These are phyloP conservation scores for Aspergillus melleus DNA, from an alignment of 2,329 filamentous ascomycete genomes.

Conservation along the genomic window DNA sequence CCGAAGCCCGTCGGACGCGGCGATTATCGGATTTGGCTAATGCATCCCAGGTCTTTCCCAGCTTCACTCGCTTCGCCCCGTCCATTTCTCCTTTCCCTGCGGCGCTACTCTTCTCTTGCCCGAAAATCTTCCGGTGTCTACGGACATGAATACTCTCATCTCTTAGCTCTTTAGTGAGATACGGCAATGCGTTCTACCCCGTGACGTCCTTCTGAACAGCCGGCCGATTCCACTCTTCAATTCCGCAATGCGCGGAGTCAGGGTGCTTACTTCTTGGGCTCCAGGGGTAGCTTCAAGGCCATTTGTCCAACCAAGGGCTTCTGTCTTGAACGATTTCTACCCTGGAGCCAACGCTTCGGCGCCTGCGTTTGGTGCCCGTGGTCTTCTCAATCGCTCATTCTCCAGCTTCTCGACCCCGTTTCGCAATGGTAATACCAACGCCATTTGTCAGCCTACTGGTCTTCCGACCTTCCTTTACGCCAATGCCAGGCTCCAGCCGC, in stretches of 20 bases:
- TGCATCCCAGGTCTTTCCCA: background rate
- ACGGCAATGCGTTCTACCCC: conserved; percentile 31
- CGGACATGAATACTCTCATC: conserved; percentile 20
- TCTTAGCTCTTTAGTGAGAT: conserved; percentile 24
- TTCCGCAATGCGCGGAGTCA: conserved; percentile 44
- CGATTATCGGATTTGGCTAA: conserved; percentile 14
- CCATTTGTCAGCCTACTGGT: conserved; percentile 16
- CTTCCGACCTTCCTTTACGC: conserved; percentile 16
- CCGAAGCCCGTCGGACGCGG: conserved; percentile 8
- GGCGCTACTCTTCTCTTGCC: background rate
- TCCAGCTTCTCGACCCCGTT: conserved; percentile 24
- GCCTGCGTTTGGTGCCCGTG: conserved; percentile 5
- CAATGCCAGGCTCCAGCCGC: conserved; percentile 15
- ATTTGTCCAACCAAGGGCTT: conserved; percentile 20
- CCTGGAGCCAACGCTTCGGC: conserved; percentile 7
- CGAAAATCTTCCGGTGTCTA: conserved; percentile 3
- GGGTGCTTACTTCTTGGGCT: conserved; percentile 38
- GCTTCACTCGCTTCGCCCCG: conserved; percentile 5
- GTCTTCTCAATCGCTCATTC: conserved; percentile 22
- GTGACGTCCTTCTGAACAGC: conserved; percentile 28
- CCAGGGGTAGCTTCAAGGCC: conserved; percentile 30
- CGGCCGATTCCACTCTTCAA: conserved; percentile 22
- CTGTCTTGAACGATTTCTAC: conserved; percentile 20
- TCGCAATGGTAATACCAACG: conserved; percentile 18
- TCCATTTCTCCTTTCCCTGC: background rate